phyloP scores from a whole-genome alignment of 345 rosid species.

The Pseudoturritis turrita region DNA sequence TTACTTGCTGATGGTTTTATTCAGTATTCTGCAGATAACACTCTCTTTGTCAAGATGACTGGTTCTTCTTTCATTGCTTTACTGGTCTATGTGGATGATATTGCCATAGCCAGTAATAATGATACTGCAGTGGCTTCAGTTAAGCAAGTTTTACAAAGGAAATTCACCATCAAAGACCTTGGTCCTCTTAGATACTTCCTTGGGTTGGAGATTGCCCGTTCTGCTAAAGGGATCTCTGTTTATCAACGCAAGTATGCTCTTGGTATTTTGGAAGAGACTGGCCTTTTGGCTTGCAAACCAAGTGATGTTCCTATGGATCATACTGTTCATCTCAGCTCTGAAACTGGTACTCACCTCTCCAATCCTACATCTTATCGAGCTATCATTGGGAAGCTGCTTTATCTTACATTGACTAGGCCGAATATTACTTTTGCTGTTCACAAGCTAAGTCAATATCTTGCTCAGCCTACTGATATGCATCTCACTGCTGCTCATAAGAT shows the following conservation, averaged over 20 bases:
- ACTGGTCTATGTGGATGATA: background rate
- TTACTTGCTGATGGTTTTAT: background rate
- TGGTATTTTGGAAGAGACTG: background rate
- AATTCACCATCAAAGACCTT: no score
- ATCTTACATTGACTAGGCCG: background rate
- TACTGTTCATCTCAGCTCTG: background rate
- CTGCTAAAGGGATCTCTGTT: no score
- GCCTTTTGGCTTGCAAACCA: background rate
- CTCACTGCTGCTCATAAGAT: background rate
- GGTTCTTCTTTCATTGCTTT: background rate
- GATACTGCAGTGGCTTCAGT: no score
- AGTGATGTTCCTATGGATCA: background rate
- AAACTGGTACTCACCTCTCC: background rate
- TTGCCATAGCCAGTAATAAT: no score
- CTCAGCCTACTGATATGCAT: background rate
- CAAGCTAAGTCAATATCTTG: background rate
- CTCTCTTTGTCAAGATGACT: background rate
- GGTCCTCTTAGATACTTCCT: no score
- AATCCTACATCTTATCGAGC: background rate
- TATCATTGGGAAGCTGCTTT: background rate
- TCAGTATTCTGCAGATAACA: background rate
- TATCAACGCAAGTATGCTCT: no score
- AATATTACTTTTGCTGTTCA: background rate
- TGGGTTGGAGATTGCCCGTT: no score
- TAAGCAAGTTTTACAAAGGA: no score